Base-by-base conservation (phyloP, 1,284 basidiomycete genomes). In the Austropuccinia psidii region DNA sequence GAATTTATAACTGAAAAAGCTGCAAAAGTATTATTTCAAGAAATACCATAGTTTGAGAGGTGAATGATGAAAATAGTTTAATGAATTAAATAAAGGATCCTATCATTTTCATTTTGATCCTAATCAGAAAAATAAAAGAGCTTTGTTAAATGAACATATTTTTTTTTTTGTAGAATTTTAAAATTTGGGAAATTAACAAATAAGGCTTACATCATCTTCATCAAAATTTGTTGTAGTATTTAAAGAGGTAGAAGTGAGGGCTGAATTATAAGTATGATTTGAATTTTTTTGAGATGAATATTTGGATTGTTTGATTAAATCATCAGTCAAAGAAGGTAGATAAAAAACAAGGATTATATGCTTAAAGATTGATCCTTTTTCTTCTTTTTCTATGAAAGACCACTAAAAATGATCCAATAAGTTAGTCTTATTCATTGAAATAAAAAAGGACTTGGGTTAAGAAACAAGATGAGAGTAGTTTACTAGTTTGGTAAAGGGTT, bases 321-420 rank as follows among this genome's bases (percentile, higher is more conserved):
- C 84, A 77, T 89, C 87, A 52, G 91, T 91, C 78, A 92, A 91
- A 9, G 92, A 86, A 27, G 94, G 89, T 58, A 98, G 84, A 83
- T 95, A 99, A 1, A 86, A 87, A 64, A 96, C 95, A 77, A 90
- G 88, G 77, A 99, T 87, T 84, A 98, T 98, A 81, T 98, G 94
- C 79, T 98, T 94, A 81, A 92, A 86, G 58, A 98, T 89, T 74
- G 86, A 87, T 64, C 85, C 83, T 77, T 90, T 89, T 78, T 91
- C 89, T 67, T 85, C 84, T 76, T 85, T 84, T 77, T 90, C 87
- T 19, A 88, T 83, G 41, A 84, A 80, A 50, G 85, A 84, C 95
- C 94, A 98, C 93, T 95, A 33, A 60, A 19, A 7, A n/a, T 24
- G 35, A 72, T 11, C 37, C 19, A 4, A 21, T 17, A 35, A 2